Evolutionary conservation across 371 early-diverging fungal genomes (phyloP), one percentile per base, ranked within the genome.

Genomic region (Syncephalis plumigaleata): DNA sequence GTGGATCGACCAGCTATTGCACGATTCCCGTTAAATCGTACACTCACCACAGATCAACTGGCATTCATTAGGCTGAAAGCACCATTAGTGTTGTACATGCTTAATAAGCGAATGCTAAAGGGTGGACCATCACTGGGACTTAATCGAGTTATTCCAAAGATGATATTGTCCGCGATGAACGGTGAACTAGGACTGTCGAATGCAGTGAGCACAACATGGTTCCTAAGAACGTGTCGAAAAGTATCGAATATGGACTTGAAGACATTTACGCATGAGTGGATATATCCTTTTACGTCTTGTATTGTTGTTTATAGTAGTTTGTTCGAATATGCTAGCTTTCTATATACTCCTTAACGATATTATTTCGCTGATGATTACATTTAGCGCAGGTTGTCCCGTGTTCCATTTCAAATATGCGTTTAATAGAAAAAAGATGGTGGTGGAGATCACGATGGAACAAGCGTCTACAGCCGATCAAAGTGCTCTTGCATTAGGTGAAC

Each of bases 361-460:
- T 18, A 8, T 21, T 7, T 40, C 11, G 31, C 11, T 31, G 31
- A 11, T 31, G 31, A 31, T 40, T 40, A 40, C 40, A 18, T 40
- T 40, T 20, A 73, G 75, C 24, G 76, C 75, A 25, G 90, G 94
- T 1, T 87, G 87, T 54, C 96, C 96, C 0, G 75, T 74, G 46
- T 87, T 96, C 54, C 61, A 61, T 47, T 76, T 90, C 39, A 58
- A 57, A 16, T 88, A 83, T 53, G 61, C 68, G 38, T 91, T 93
- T 48, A 91, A 90, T 57, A 79, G 91, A 42, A 92, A 91, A 63
- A 89, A 88, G 63, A 81, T 88, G 78, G 81, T 84, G 1, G 87
- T 96, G 0, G 92, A 93, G 60, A 75, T 96, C 52, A 72, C 66
- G 39, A 77, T 92, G 72, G 61, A 63, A 20, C 96, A 96, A 55